Percentiles rank a stretch among this genome's conserved stretches.
Evolutionary conservation across 164 flowering plant genomes (phyloP).

Genomic region (Tinospora cordifolia): DNA sequence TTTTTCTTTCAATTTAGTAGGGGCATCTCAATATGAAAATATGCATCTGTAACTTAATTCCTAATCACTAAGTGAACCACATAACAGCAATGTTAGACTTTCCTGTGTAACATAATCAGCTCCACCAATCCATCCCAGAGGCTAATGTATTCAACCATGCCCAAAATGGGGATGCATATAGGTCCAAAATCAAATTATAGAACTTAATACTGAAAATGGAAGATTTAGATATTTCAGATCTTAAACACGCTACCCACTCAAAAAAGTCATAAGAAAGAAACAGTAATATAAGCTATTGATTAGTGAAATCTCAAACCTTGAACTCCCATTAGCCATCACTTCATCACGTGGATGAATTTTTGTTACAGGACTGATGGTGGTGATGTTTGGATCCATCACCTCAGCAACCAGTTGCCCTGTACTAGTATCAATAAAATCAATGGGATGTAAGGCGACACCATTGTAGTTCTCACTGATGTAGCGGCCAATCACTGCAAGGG

Average conservation of each 20-base stretch:
- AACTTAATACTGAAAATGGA: not conserved
- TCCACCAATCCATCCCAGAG: too few species aligned
- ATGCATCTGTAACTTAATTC: too few species aligned
- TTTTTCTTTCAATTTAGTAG: too few species aligned
- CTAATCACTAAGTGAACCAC: too few species aligned
- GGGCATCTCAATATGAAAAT: too few species aligned
- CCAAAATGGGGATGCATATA: too few species aligned
- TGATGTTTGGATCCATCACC: constrained; percentile 79
- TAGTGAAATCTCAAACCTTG: constrained; percentile 45
- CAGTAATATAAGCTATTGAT: not conserved
- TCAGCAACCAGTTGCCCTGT: constrained; percentile 86
- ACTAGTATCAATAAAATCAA: constrained; percentile 79
- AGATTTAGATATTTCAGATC: not conserved
- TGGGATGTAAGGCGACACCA: constrained; percentile 88
- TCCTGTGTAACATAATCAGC: too few species aligned
- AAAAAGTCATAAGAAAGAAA: not conserved
- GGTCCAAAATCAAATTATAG: not conserved
- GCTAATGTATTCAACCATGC: too few species aligned
- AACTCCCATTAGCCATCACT: constrained; percentile 83
- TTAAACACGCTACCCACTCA: not conserved
- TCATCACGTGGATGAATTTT: constrained; percentile 94
- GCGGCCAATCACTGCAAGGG: constrained; percentile 87
- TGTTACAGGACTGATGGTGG: constrained; percentile 86
- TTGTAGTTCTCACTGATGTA: constrained; percentile 91
- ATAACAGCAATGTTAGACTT: too few species aligned